These are phyloP conservation scores for Aspergillus sp. DNA, from an alignment of 2,329 filamentous ascomycete genomes.

Conservation along the genomic window DNA sequence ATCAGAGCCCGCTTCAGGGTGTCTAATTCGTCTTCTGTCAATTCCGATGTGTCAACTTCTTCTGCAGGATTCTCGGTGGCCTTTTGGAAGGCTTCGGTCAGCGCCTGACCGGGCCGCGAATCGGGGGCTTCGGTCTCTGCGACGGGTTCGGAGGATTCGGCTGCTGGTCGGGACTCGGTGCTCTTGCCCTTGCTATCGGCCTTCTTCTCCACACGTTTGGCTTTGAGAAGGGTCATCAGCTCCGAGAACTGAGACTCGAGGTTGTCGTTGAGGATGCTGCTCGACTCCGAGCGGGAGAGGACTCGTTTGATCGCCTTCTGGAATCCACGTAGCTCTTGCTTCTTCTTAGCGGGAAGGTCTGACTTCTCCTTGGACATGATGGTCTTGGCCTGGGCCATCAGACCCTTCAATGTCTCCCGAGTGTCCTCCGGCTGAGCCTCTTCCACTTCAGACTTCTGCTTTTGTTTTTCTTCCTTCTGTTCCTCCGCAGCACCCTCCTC, in stretches of 20 bases:
- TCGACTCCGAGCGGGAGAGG: slow-evolving; percentile 48
- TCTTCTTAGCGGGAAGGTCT: slow-evolving; percentile 60
- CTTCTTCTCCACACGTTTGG: slow-evolving; percentile 29
- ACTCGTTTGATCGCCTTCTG: slow-evolving; percentile 58
- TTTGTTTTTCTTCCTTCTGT: slow-evolving; percentile 19
- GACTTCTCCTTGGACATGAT: slow-evolving; percentile 50
- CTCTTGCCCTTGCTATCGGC: slow-evolving; percentile 10
- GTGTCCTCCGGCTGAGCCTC: slow-evolving; percentile 38
- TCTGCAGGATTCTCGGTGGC: slow-evolving; percentile 23
- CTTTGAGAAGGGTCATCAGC: slow-evolving; percentile 44
- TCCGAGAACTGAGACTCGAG: slow-evolving; percentile 51
- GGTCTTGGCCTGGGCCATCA: slow-evolving; percentile 54
- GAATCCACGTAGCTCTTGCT: slow-evolving; percentile 69
- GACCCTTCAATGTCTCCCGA: slow-evolving; percentile 45
- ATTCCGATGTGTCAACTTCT: slow-evolving; percentile 37
- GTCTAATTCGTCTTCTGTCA: slow-evolving; percentile 43
- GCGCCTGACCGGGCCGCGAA: slow-evolving; percentile 17
- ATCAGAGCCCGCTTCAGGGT: slow-evolving; percentile 52
- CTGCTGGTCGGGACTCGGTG: slow-evolving; percentile 3
- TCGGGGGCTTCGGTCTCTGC: slow-evolving; percentile 12
- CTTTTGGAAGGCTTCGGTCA: slow-evolving; percentile 29
- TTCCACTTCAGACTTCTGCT: slow-evolving; percentile 18
- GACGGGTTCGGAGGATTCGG: slow-evolving; percentile 6
- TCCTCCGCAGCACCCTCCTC: slow-evolving; percentile 21
- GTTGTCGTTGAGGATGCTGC: slow-evolving; percentile 39